phyloP scores from a whole-genome alignment of 768 basidiomycete genomes.

The Lactifluus piperatus region DNA sequence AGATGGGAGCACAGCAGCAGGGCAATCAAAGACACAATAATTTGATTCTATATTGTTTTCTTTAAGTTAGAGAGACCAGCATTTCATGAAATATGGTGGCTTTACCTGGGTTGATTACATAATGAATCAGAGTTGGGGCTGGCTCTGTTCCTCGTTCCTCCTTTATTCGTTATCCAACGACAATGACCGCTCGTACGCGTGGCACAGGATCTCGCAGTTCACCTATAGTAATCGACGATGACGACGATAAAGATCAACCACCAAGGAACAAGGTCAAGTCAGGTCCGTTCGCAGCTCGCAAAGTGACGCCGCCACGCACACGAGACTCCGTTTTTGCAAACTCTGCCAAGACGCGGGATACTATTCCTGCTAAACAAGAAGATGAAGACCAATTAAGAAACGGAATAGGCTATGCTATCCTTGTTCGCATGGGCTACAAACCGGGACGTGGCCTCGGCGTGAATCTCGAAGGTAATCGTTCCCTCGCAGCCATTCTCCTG shows the following conservation, averaged over 20 bases:
- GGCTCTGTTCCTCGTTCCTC: not conserved
- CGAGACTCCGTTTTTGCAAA: not conserved
- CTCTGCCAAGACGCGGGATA: not conserved
- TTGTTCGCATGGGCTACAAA: constrained; percentile 19
- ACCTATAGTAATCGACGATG: constrained; percentile 19
- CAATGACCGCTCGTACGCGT: not conserved
- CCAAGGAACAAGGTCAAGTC: not conserved
- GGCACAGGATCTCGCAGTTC: constrained; percentile 16
- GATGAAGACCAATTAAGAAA: not conserved
- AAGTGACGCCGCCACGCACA: not conserved
- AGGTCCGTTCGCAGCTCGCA: not conserved
- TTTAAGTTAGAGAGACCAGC: too few relatives aligned
- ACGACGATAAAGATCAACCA: constrained; percentile 4
- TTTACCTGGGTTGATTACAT: not conserved
- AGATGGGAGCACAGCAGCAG: constrained; percentile 22
- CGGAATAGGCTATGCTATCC: constrained; percentile 15
- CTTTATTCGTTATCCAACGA: not conserved
- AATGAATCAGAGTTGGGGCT: not conserved
- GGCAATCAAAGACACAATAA: constrained; percentile 3
- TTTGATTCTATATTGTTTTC: not conserved
- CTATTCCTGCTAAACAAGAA: not conserved
- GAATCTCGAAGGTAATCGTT: constrained; percentile 18
- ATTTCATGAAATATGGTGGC: too few relatives aligned
- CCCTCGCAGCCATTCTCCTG: constrained; percentile 6
- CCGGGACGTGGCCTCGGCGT: constrained; percentile 17